Conservation (phyloP, 2,329 filamentous ascomycete species). For the Fusarium protoensiforme region DNA sequence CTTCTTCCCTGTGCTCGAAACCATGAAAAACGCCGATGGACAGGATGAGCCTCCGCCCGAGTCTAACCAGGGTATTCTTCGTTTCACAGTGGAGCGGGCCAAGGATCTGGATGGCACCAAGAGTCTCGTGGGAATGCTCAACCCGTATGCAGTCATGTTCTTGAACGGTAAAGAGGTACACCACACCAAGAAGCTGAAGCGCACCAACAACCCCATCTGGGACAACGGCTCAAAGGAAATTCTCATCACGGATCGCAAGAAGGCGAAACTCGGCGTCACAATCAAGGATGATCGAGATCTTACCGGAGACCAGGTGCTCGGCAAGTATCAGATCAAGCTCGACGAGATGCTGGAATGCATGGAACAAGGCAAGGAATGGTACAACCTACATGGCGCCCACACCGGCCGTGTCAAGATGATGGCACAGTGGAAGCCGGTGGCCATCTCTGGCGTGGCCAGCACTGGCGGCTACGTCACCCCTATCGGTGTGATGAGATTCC, state of each 20-base stretch:
- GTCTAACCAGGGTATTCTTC: constrained; percentile 91
- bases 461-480: constrained; percentile 93
- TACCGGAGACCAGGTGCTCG: constrained; percentile 82
- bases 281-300: constrained; percentile 97
- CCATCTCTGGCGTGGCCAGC: constrained; percentile 81
- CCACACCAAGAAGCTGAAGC: constrained; percentile 90
- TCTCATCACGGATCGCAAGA: constrained; percentile 92
- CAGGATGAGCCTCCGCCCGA: constrained; percentile 84
- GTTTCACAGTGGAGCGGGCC: constrained; percentile 93
- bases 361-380: constrained; percentile 96
- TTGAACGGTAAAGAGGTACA: constrained; percentile 95
- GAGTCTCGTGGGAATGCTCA: constrained; percentile 90
- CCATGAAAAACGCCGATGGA: constrained; percentile 78
- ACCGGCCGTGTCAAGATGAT: constrained; percentile 90
- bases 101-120: constrained; percentile 95
- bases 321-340: constrained; percentile 94
- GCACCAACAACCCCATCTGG: constrained; percentile 98
- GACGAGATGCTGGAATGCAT: constrained; percentile 93
- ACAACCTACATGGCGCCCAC: constrained; percentile 83
- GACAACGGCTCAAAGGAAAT: constrained; percentile 93
- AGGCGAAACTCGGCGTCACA: constrained; percentile 88
- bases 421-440: constrained; percentile 95
- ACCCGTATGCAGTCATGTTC: constrained; percentile 88
- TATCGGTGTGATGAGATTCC: constrained; percentile 93
- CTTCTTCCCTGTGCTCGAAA: constrained; percentile 93